A percentile compares a stretch with the other conserved stretches of the same genome.
phyloP scores from a whole-genome alignment of 768 basidiomycete genomes.

The Collybia sp. region DNA sequence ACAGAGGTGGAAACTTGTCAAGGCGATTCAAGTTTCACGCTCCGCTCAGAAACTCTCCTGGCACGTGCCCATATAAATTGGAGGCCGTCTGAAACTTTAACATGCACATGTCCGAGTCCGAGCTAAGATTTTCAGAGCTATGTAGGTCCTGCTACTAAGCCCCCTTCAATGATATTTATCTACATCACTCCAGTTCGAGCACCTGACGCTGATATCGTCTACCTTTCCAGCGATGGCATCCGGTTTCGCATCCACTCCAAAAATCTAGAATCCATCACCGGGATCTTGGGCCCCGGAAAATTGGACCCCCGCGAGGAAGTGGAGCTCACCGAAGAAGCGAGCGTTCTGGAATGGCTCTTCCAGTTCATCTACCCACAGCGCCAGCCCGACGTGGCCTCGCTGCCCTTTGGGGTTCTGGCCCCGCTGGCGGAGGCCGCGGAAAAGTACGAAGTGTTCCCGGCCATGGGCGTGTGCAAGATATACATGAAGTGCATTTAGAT shows the following conservation, averaged over 20 bases:
- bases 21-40: too few relatives aligned
- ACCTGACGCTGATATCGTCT: slow-evolving; percentile 15
- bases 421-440: slow-evolving; percentile 24
- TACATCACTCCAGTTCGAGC: slow-evolving; percentile 5
- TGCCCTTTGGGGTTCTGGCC: slow-evolving; percentile 11
- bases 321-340: slow-evolving; percentile 15
- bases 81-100: too few relatives aligned
- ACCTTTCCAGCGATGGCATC: slow-evolving; percentile 18
- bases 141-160: slow-evolving; percentile 2
- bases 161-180: background rate
- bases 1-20: too few relatives aligned
- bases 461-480: slow-evolving; percentile 17
- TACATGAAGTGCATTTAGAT: slow-evolving; percentile 15
- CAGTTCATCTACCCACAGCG: slow-evolving; percentile 20
- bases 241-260: slow-evolving; percentile 18
- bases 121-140: too few relatives aligned
- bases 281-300: slow-evolving; percentile 19
- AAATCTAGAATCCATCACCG: slow-evolving; percentile 15
- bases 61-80: too few relatives aligned
- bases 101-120: too few relatives aligned
- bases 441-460: slow-evolving; percentile 24
- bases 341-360: slow-evolving; percentile 20
- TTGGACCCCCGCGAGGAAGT: slow-evolving; percentile 14
- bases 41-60: too few relatives aligned
- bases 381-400: slow-evolving; percentile 13